Evolutionary conservation across 441 rosid species (phyloP), one percentile per base, ranked within the genome.

Genomic region (Gossypium schwendimanii): DNA sequence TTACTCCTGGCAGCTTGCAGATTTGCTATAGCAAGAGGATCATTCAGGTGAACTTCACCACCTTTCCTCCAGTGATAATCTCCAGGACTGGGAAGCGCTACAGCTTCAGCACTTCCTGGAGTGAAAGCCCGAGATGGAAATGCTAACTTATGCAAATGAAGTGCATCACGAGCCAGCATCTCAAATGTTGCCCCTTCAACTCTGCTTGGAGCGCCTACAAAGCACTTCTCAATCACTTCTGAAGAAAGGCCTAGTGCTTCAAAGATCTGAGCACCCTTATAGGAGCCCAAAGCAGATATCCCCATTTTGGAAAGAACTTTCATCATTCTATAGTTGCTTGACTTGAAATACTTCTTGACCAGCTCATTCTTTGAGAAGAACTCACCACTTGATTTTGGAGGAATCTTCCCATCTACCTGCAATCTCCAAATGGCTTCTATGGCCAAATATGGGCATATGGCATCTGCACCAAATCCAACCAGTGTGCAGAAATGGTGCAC

Each of bases 291-390:
- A 58, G 99, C 94, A n/a, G 98, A 96, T 70, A 96, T 96, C 68
- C 98, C 99, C 99, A 96, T 96, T 77, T 94, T 96, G 20, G 98
- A 98, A 63, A 96, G 98, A 77, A 96, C 99, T 96, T 94, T 26
- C 98, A 96, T 96, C 99, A 96, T 96, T 72, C 98, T 98, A 74
- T 94, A 96, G 85, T 84, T 91, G 82, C 98, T 96, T 61, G 99
- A 98, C 80, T 91, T 94, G 82, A 91, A 96, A 83, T 94, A 96
- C 84, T 87, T 94, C 81, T 89, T 92, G 41, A 91, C 89, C 76
- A 94, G 85, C 82, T 92, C 98, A n/a, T 83, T 88, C 87, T 92
- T 91, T 26, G 95, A 88, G 81, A 78, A 88, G 80, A 94, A 88
- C 65, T 86, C 93, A 3, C 97, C 98, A 15, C 73, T 85, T 59